Percentiles rank a stretch among this genome's conserved stretches.
These are phyloP conservation scores for Pichia occidentalis DNA, from an alignment of 805 yeast species.

Conservation along the genomic window DNA sequence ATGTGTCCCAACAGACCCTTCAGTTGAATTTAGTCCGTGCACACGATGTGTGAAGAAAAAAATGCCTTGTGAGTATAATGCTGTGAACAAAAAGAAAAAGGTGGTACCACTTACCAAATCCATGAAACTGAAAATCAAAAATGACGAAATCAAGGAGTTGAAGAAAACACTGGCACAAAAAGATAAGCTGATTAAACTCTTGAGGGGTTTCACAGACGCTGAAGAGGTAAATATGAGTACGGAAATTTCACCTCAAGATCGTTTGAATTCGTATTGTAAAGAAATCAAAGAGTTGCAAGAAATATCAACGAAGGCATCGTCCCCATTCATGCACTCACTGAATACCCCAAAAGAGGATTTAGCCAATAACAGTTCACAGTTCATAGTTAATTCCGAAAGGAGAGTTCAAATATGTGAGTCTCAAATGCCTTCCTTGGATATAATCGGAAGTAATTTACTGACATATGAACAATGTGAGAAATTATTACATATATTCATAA, in stretches of 20 bases:
- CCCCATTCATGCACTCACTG: not conserved
- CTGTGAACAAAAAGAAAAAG: constrained; percentile 41
- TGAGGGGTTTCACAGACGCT: constrained; percentile 11
- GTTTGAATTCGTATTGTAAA: constrained; percentile 31
- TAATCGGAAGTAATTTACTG: constrained; percentile 52
- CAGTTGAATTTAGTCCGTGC: constrained; percentile 61
- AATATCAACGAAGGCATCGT: constrained; percentile 29
- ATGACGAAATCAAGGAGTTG: constrained; percentile 21
- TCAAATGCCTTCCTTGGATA: constrained; percentile 32
- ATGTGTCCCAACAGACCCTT: constrained; percentile 64
- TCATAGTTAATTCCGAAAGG: constrained; percentile 40
- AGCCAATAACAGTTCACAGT: constrained; percentile 34
- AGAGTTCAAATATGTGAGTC: constrained; percentile 31
- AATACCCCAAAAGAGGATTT: constrained; percentile 22
- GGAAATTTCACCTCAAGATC: constrained; percentile 13
- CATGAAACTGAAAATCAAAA: constrained; percentile 22
- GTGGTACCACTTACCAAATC: constrained; percentile 12
- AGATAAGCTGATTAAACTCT: constrained; percentile 9
- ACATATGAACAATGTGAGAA: constrained; percentile 51
- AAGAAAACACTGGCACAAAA: constrained; percentile 11
- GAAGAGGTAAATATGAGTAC: constrained; percentile 25
- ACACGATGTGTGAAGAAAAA: constrained; percentile 61
- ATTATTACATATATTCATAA: constrained; percentile 46
- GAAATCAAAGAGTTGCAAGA: constrained; percentile 35
- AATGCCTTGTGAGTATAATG: constrained; percentile 60